Evolutionary conservation across 1,284 basidiomycete species (phyloP).

Genomic region (Trametes polyzona): DNA sequence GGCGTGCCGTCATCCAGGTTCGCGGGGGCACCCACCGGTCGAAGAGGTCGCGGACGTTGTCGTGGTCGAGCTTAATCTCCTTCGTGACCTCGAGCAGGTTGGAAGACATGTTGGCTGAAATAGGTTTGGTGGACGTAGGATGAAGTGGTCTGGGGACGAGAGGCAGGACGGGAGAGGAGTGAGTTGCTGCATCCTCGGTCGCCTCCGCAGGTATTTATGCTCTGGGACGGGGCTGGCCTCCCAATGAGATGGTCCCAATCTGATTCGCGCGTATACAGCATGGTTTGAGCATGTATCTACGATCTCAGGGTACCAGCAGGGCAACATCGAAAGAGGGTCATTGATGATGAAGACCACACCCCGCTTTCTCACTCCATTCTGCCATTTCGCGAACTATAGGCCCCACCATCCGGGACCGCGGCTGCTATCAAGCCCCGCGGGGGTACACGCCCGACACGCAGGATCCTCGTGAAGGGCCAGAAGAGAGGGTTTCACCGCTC

Average conservation of each 20-base stretch:
- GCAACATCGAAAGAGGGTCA: neutral
- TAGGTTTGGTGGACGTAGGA: neutral
- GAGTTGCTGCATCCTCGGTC: neutral
- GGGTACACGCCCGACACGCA: too few species aligned
- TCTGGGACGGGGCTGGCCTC: neutral
- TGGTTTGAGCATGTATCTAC: constrained; percentile 10
- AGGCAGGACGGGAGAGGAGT: too few species aligned
- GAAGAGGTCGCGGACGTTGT: constrained; percentile 35
- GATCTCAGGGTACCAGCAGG: neutral
- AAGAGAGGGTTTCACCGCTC: too few species aligned
- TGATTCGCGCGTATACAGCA: neutral
- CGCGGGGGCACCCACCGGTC: constrained; percentile 14
- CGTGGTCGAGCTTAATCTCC: constrained; percentile 35
- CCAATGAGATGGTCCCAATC: neutral
- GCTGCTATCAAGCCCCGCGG: too few species aligned
- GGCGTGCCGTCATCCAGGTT: neutral
- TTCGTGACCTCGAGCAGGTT: constrained; percentile 25
- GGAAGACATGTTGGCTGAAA: neutral
- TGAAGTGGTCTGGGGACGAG: neutral
- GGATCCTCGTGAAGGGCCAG: too few species aligned
- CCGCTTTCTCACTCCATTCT: neutral
- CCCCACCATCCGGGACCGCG: too few species aligned
- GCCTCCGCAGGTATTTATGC: constrained; percentile 2
- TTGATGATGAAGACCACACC: constrained; percentile 7
- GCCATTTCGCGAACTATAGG: neutral